Evolutionary conservation across 371 early-diverging fungal species (phyloP).

Genomic region (Mortierella sp.): DNA sequence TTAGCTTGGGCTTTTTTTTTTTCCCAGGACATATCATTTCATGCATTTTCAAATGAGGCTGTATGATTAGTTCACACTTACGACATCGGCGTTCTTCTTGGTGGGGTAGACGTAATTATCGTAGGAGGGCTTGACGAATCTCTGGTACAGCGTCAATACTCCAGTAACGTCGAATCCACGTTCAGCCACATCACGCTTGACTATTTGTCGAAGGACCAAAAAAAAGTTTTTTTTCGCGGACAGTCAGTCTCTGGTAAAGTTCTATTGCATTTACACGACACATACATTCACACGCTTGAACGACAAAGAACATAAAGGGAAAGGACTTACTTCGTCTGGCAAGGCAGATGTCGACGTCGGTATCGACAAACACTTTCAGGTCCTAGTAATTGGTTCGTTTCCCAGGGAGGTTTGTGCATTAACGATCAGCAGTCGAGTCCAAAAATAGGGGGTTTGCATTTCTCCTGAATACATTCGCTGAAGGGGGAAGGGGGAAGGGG

Average conservation of each 20-base stretch:
- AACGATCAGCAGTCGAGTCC: constrained; percentile 5
- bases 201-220: constrained; percentile 49
- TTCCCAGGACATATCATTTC: background rate
- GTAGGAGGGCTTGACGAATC: constrained; percentile 94
- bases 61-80: constrained; percentile 35
- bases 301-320: background rate
- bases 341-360: constrained; percentile 92
- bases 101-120: constrained; percentile 92
- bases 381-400: constrained; percentile 22
- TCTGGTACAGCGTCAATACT: constrained; percentile 83
- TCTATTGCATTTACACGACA: background rate
- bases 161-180: constrained; percentile 89
- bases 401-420: background rate
- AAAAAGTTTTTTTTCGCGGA: background rate
- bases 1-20: background rate
- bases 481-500: background rate
- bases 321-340: constrained; percentile 80
- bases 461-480: too few species aligned
- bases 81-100: constrained; percentile 90
- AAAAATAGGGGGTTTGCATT: background rate
- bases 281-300: background rate
- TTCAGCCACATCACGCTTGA: constrained; percentile 91
- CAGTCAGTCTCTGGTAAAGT: background rate
- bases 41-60: too few species aligned
- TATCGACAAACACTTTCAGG: constrained; percentile 91